These are phyloP conservation scores for Claviceps purpurea DNA, from an alignment of 2,329 filamentous ascomycete species.

Conservation along the genomic window DNA sequence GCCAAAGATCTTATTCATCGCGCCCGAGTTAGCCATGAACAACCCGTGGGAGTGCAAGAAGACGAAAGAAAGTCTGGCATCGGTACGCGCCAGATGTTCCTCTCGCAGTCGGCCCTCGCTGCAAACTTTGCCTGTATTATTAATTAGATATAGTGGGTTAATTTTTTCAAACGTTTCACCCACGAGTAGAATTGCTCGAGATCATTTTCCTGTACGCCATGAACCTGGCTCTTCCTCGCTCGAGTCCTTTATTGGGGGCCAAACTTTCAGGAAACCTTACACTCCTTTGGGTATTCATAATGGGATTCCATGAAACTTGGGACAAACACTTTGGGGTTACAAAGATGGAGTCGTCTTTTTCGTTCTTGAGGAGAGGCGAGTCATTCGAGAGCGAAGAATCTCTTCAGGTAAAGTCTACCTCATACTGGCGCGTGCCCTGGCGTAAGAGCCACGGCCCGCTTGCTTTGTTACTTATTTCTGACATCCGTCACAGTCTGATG, in stretches of 20 bases:
- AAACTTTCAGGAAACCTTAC: constrained; percentile 30
- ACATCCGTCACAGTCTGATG: constrained; percentile 20
- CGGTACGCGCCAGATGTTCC: constrained; percentile 16
- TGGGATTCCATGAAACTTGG: constrained; percentile 25
- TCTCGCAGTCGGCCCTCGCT: constrained; percentile 14
- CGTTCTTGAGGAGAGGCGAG: background rate
- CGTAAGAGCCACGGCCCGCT: background rate
- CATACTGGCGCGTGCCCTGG: background rate
- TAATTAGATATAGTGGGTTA: too few relatives aligned
- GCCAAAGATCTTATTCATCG: constrained; percentile 12
- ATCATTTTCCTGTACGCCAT: constrained; percentile 35
- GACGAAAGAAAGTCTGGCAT: constrained; percentile 16
- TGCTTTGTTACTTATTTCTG: background rate
- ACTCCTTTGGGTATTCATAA: constrained; percentile 22
- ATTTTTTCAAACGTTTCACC: too few relatives aligned
- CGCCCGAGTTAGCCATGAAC: constrained; percentile 4
- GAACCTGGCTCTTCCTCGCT: constrained; percentile 33
- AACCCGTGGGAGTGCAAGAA: constrained; percentile 9
- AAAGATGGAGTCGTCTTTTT: background rate
- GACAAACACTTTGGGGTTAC: constrained; percentile 20
- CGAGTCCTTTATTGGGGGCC: constrained; percentile 29
- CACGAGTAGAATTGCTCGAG: constrained; percentile 42
- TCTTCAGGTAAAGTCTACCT: constrained; percentile 28
- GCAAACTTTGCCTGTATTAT: constrained; percentile 31
- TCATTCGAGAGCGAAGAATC: constrained; percentile 21